phyloP scores from a whole-genome alignment of 164 flowering plant species.

The Platanus orientalis region DNA sequence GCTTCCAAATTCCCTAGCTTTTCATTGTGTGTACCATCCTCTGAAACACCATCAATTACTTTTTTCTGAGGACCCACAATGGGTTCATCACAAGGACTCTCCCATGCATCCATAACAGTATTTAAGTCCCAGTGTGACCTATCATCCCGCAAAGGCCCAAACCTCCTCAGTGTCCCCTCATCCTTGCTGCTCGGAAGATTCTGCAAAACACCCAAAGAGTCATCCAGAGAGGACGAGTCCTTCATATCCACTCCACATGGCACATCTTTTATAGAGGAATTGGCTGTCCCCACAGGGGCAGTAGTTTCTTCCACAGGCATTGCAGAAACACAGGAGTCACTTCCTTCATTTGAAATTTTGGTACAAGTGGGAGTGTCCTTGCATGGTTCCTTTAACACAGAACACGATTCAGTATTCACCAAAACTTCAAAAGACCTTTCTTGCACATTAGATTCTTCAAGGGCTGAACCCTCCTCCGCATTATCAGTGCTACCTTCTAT shows the following conservation, averaged over 20 bases:
- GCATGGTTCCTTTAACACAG: constrained; percentile 6
- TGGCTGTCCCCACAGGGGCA: constrained; percentile 6
- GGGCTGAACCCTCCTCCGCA: constrained; percentile 11
- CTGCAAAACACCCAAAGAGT: constrained; percentile 5
- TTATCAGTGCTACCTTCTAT: constrained; percentile 19
- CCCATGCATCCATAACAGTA: constrained; percentile 63
- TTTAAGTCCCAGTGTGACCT: constrained; percentile 70
- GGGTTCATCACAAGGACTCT: constrained; percentile 32
- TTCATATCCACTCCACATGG: constrained; percentile 13
- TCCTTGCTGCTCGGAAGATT: constrained; percentile 13
- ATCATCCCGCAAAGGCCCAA: constrained; percentile 29
- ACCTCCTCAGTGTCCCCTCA: constrained; percentile 8
- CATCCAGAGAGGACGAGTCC: constrained; percentile 3
- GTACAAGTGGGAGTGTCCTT: constrained; percentile 6
- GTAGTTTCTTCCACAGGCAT: constrained; percentile 1
- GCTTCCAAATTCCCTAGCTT: constrained; percentile 9
- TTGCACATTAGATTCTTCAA: constrained; percentile 12
- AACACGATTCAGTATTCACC: constrained; percentile 7
- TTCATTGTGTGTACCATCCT: constrained; percentile 8
- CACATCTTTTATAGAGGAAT: constrained; percentile 8
- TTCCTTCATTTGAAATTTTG: constrained; percentile 17
- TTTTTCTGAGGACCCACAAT: constrained; percentile 12
- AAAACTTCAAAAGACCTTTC: constrained; percentile 7
- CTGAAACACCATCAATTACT: constrained; percentile 1
- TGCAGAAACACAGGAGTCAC: constrained; percentile 1